Evolutionary conservation across 169 alveolate genomes (phyloP), one percentile per base, ranked within the genome.

Genomic region (Blepharisma undulans): DNA sequence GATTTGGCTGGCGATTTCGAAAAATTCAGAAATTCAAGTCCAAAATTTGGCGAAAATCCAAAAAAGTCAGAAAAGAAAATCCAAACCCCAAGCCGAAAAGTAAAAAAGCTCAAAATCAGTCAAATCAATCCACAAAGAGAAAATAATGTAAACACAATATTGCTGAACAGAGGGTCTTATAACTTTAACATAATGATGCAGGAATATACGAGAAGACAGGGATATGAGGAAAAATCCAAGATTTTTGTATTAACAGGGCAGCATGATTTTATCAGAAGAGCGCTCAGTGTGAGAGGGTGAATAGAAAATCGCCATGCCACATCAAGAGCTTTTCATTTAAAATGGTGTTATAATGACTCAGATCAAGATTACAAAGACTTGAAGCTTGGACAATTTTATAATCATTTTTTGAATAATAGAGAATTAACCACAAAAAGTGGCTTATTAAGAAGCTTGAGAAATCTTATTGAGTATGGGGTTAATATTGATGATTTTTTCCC

Each of bases 401-500:
- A 93, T 74, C 97, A 95, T 91, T 95, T 95, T 81, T 92, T 90
- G 22, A 81, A 90, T 85, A 95, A 94, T 33, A 87, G 91, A 27
- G 94, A 93, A 92, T 88, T 95, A 0, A 95, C 97, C 1, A 92
- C 95, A 21, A 95, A 95, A 87, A 76, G 91, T 1, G 94, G 97
- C 29, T 86, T 95, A 18, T 72, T 78, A 33, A 90, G 90, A 48
- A 95, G 93, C 77, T 84, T 95, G 21, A 92, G 93, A 18, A 71
- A 94, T 77, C 87, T 90, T 22, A 76, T 80, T 6, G 84, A 90
- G 27, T 72, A 80, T 88, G 91, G 89, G 5, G 76, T 88, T 2
- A 92, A 95, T 71, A 87, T 88, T 21, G 92, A 86, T 72, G 25
- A 30, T 5, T 94, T 93, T 77, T 95, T 89, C 90, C 97, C 97